These are phyloP conservation scores for Tylopilus cervinicoccineus DNA, from an alignment of 768 basidiomycete species.

Conservation along the genomic window DNA sequence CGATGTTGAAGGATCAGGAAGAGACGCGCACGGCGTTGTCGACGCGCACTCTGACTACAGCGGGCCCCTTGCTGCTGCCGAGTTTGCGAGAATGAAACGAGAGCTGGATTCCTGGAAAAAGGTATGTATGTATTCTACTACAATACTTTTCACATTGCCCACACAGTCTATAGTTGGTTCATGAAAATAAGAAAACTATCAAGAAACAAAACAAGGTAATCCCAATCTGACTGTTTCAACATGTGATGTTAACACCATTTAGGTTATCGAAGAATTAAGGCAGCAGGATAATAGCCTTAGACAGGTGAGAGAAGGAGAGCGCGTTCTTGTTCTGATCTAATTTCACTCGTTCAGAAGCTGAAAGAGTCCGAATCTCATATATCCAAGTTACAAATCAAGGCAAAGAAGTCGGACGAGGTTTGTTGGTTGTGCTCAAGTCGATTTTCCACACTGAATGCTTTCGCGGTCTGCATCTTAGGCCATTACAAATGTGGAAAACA, in stretches of 20 bases:
- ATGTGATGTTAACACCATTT: conserved; percentile 1
- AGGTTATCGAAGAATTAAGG: conserved; percentile 55
- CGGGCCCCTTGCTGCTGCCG: conserved; percentile 41
- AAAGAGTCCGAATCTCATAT: conserved; percentile 46
- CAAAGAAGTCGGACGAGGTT: conserved; percentile 57
- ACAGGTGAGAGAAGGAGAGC: conserved; percentile 32
- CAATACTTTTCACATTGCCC: not conserved
- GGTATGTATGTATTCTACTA: conserved; percentile 18
- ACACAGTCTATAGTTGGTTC: conserved; percentile 27
- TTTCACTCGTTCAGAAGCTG: conserved; percentile 31
- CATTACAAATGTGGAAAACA: conserved; percentile 51
- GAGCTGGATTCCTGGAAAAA: conserved; percentile 57
- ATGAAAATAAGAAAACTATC: conserved; percentile 44
- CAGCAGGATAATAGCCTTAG: conserved; percentile 37
- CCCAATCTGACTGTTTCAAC: not conserved
- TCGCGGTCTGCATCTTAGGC: conserved; percentile 35
- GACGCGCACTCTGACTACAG: conserved; percentile 19
- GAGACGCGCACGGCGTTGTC: conserved; percentile 15
- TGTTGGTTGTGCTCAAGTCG: conserved; percentile 2
- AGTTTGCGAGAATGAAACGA: conserved; percentile 51
- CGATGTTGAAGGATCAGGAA: conserved; percentile 27
- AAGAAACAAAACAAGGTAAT: conserved; percentile 58
- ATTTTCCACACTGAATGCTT: not conserved
- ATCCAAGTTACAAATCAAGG: conserved; percentile 41
- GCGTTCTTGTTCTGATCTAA: not conserved